Base-by-base conservation (phyloP, 306 rosid genomes). In the Cicer judaicum region DNA sequence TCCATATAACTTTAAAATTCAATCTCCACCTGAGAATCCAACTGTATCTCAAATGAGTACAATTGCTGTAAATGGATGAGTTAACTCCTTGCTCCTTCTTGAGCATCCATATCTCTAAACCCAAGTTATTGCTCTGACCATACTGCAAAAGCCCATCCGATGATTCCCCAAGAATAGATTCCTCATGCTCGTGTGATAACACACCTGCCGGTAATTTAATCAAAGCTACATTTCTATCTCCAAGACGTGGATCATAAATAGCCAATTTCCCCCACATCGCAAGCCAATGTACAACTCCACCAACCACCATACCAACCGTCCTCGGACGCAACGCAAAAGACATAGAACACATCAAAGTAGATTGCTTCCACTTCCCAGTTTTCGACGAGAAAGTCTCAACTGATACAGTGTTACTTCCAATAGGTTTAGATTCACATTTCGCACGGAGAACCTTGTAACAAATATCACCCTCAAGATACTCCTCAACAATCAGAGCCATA, bases 321-420 rank as follows among this genome's bases (percentile, higher is more conserved):
- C 88, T 85, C 6, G 92, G 90, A 54, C 83, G 81, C 84, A 91
- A 80, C 13, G 91, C 73, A 78, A 91, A 80, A 16, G 83, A 38
- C 55, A 89, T 19, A 48, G 91, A 80, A 85, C 90, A 88, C 73
- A 85, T 85, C 38, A 91, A 78, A 36, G 92, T 89, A 29, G 89
- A 67, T 59, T 88, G 95, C 79, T 85, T 91, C 97, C 97, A 89
- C 10, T 75, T 76, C 50, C 89, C 84, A 65, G 91, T 88, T 76
- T 78, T 64, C 46, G 92, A 91, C 7, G 97, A 91, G 87, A 66
- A 91, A 64, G 94, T 89, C 87, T 91, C 97, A 50, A 91, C 79
- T 68, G 95, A 91, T 48, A 86, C 85, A 9, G 87, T 88, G 73
- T 85, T 84, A 48, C 85, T 85, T 73, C 78, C 90, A 75, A 59